These are phyloP conservation scores for Ogataea nitratoaversa DNA, from an alignment of 805 yeast genomes.

Conservation along the genomic window DNA sequence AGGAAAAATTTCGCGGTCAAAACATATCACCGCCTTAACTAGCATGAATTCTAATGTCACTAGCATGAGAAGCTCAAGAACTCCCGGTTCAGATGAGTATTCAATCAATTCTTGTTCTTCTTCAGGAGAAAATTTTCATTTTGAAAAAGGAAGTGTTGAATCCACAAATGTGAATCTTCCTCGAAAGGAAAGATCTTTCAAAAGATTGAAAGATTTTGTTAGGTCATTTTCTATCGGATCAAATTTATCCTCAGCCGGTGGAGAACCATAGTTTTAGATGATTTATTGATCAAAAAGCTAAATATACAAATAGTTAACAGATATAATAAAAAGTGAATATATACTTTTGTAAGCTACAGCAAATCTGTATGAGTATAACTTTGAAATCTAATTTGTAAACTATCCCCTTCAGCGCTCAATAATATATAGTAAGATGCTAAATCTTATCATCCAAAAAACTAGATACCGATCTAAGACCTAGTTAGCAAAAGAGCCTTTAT, in stretches of 20 bases:
- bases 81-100: background rate
- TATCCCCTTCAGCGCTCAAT: no score
- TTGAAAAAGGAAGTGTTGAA: background rate
- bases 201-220: constrained; percentile 3
- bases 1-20: background rate
- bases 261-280: no score
- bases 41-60: background rate
- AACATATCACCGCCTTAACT: background rate
- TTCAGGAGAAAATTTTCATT: background rate
- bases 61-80: background rate
- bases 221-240: constrained; percentile 15
- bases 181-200: background rate
- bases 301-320: background rate
- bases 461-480: no score
- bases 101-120: background rate
- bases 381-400: no score
- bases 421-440: no score
- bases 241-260: constrained; percentile 8
- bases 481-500: constrained; percentile 24
- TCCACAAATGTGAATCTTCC: background rate
- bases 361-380: no score
- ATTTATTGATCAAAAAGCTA: no score
- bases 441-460: no score
- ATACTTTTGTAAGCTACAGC: no score
- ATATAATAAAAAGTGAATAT: no score